Evolutionary conservation across 2,329 filamentous ascomycete species (phyloP).

Genomic region (Aschersonia sp.): DNA sequence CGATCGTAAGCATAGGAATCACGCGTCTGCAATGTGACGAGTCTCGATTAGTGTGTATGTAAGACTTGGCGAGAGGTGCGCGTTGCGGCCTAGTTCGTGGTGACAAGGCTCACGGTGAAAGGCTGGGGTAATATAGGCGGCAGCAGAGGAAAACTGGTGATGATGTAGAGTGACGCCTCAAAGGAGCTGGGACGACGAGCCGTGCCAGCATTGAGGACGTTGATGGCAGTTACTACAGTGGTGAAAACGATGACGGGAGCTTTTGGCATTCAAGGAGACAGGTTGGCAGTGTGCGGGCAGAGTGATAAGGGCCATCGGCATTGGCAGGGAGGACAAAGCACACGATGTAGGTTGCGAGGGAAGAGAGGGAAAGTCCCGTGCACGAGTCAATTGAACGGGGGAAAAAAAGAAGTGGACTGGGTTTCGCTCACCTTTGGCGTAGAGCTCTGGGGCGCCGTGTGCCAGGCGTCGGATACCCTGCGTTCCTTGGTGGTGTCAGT

Average conservation of each 20-base stretch:
- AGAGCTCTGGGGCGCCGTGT: slow-evolving; percentile 25
- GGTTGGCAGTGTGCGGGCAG: not conserved
- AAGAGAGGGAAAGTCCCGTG: slow-evolving; percentile 3
- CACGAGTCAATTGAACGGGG: slow-evolving; percentile 6
- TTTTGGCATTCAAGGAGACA: not conserved
- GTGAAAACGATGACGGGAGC: not conserved
- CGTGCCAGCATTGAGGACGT: not conserved
- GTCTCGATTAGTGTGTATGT: not conserved
- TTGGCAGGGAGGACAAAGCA: not conserved
- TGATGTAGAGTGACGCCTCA: not conserved
- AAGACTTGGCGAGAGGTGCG: too few species aligned
- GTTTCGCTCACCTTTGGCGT: slow-evolving; percentile 30
- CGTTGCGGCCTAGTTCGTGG: too few species aligned
- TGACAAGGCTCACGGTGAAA: too few species aligned
- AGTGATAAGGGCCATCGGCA: not conserved
- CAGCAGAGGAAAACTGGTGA: not conserved
- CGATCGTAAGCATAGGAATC: slow-evolving; percentile 35
- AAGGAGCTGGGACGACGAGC: not conserved
- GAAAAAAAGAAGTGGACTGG: slow-evolving; percentile 14
- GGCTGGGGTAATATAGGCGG: too few species aligned
- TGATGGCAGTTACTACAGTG: not conserved
- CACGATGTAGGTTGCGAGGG: not conserved
- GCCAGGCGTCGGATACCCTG: slow-evolving; percentile 33
- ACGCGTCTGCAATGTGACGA: slow-evolving; percentile 22
- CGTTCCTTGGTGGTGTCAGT: slow-evolving; percentile 34